Evolutionary conservation across 1,284 basidiomycete species (phyloP), one percentile per base, ranked within the genome.

Genomic region (Cryptococcus sp.): DNA sequence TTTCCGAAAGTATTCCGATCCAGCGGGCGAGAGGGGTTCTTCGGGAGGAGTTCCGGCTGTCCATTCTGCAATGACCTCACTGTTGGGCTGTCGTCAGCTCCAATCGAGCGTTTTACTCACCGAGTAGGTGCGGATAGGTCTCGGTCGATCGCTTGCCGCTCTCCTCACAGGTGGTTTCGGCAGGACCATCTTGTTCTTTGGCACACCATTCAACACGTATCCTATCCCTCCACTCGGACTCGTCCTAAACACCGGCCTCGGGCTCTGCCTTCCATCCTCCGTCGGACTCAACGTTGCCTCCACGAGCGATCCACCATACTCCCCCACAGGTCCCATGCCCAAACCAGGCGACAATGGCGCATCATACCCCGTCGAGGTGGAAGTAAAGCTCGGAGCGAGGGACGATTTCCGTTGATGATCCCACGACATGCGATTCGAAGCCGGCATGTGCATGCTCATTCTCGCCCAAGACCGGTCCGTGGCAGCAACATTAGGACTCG

Each of bases 121-220:
- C n/a, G 45, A 51, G 19, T 46, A 47, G 11, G 37, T 53, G 4
- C 45, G 18, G 14, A 48, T 39, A 12, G 45, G 46, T 24, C 46
- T 32, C 7, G 53, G 49, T 26, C 46, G 50, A 19, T 47, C 46
- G 46, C 59, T 62, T 33, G 55, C 58, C 32, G 53, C 60, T 24
- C 61, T 53, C 26, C 56, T 42, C 18, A 50, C 45, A 19, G 51
- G 48, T 11, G 58, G 54, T 34, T 44, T 35, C 7, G 42, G 43
- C 33, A 50, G 14, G 4, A 19, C 25, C 40, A 25, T 25, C 19
- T 53, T 51, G 24, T 39, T 46, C 24, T 65, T 69, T 6, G 63
- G 65, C 2, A 69, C 62, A 1, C 70, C 70, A 43, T 72, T 71
- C 25, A 66, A 37, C 12, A 66, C 63, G 54, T 71, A 71, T 0